A percentile compares a stretch with the other conserved stretches of the same genome.
Conservation (phyloP, 2,329 filamentous ascomycete species). For the Phaeosphaeria sp. region DNA sequence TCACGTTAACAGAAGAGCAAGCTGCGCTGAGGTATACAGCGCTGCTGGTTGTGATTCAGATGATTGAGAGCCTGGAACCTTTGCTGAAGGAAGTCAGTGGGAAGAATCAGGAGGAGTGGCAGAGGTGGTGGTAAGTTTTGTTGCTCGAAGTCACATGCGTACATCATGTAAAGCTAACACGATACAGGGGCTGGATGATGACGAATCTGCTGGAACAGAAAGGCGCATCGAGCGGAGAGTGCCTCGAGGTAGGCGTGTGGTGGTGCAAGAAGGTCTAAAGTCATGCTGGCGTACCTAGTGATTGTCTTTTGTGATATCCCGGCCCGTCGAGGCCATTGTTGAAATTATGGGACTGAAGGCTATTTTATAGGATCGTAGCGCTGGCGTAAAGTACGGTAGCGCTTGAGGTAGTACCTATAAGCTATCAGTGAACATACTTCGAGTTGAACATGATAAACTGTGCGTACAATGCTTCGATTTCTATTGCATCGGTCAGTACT, state of each 20-base stretch:
- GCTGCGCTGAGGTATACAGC: slow-evolving; percentile 77
- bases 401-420: slow-evolving; percentile 85
- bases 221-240: slow-evolving; percentile 83
- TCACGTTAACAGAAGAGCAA: slow-evolving; percentile 70
- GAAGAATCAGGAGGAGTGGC: slow-evolving; percentile 92
- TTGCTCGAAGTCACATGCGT: neutral
- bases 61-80: slow-evolving; percentile 86
- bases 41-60: slow-evolving; percentile 79
- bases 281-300: slow-evolving; percentile 24
- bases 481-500: slow-evolving; percentile 53
- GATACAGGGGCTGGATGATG: slow-evolving; percentile 73
- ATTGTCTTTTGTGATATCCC: slow-evolving; percentile 31
- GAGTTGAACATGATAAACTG: neutral
- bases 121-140: slow-evolving; percentile 69
- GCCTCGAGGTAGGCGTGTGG: slow-evolving; percentile 72
- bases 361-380: slow-evolving; percentile 66
- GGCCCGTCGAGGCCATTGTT: slow-evolving; percentile 17
- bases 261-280: slow-evolving; percentile 64
- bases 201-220: slow-evolving; percentile 79
- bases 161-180: neutral
- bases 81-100: slow-evolving; percentile 80
- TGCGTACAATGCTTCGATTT: slow-evolving; percentile 89
- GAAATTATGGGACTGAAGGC: slow-evolving; percentile 4
- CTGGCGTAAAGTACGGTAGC: slow-evolving; percentile 84
- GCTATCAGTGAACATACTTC: neutral